These are phyloP conservation scores for Nicotiana tabacum DNA, from an alignment of 257 asterid genomes.

Conservation along the genomic window DNA sequence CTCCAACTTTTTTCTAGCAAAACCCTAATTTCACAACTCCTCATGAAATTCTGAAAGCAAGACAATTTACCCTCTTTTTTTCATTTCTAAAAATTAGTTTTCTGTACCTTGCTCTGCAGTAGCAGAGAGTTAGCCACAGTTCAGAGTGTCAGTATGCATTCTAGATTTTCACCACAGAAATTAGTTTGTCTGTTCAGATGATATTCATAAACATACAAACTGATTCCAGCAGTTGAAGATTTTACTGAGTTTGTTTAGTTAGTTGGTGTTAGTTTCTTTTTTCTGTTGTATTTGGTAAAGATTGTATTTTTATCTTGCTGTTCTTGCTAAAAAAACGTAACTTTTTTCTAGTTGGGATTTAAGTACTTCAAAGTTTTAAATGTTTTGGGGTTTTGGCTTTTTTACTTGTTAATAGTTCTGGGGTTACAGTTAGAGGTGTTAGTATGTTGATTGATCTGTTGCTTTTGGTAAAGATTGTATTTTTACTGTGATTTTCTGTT, in stretches of 20 bases:
- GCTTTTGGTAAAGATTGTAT: no score
- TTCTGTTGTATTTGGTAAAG: background rate
- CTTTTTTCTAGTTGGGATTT: background rate
- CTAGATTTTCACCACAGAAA: slow-evolving; percentile 21
- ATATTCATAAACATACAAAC: slow-evolving; percentile 23
- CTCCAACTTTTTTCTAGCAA: slow-evolving; percentile 32
- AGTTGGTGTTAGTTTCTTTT: slow-evolving; percentile 8
- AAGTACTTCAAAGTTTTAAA: background rate
- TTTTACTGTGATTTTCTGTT: no score
- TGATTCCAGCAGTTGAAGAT: slow-evolving; percentile 22
- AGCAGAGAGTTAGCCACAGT: slow-evolving; percentile 35
- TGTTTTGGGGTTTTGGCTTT: slow-evolving; percentile 22
- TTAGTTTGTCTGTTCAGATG: slow-evolving; percentile 30
- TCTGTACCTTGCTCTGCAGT: slow-evolving; percentile 38
- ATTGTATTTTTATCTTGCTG: background rate
- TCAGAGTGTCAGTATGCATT: slow-evolving; percentile 21
- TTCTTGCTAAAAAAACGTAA: background rate
- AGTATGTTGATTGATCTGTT: no score
- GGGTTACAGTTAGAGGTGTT: slow-evolving; percentile 35
- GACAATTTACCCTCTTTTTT: slow-evolving; percentile 13
- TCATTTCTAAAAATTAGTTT: slow-evolving; percentile 14
- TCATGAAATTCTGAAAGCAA: slow-evolving; percentile 20
- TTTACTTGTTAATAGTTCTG: slow-evolving; percentile 34
- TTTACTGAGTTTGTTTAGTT: slow-evolving; percentile 17
- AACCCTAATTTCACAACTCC: slow-evolving; percentile 54